phyloP scores from a whole-genome alignment of 2,329 filamentous ascomycete genomes.

The Monosporascus sp. region DNA sequence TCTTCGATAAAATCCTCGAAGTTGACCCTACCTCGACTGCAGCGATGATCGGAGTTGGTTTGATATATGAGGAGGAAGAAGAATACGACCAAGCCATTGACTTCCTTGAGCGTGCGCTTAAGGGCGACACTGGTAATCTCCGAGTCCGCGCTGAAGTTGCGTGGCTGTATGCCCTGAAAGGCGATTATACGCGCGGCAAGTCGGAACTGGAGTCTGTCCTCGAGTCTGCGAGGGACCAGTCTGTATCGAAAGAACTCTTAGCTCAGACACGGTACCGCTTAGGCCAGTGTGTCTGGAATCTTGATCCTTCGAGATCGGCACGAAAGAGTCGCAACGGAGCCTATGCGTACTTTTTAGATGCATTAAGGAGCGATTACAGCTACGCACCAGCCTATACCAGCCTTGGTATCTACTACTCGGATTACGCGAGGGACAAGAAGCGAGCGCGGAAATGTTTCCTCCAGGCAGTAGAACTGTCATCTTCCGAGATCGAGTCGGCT shows the following conservation, averaged over 20 bases:
- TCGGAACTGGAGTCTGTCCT: conserved; percentile 65
- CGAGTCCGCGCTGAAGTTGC: conserved; percentile 81
- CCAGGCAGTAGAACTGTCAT: conserved; percentile 89
- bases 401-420: conserved; percentile 83
- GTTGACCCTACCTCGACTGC: conserved; percentile 71
- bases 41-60: conserved; percentile 81
- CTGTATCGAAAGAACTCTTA: conserved; percentile 63
- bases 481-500: conserved; percentile 79
- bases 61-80: conserved; percentile 91
- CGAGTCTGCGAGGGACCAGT: conserved; percentile 52
- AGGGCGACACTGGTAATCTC: conserved; percentile 68
- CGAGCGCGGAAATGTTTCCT: conserved; percentile 90
- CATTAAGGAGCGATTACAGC: conserved; percentile 80
- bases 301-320: conserved; percentile 67
- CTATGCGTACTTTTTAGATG: conserved; percentile 76
- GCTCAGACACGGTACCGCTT: conserved; percentile 83
- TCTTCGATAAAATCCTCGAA: conserved; percentile 77
- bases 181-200: conserved; percentile 64
- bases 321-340: conserved; percentile 77
- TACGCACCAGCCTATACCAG: conserved; percentile 89
- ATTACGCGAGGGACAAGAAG: conserved; percentile 83
- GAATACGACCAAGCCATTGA: conserved; percentile 77
- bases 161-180: conserved; percentile 84
- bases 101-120: conserved; percentile 71
- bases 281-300: conserved; percentile 80